Base-by-base conservation (phyloP, 768 basidiomycete species). In the Leucocoprinus leucothites region DNA sequence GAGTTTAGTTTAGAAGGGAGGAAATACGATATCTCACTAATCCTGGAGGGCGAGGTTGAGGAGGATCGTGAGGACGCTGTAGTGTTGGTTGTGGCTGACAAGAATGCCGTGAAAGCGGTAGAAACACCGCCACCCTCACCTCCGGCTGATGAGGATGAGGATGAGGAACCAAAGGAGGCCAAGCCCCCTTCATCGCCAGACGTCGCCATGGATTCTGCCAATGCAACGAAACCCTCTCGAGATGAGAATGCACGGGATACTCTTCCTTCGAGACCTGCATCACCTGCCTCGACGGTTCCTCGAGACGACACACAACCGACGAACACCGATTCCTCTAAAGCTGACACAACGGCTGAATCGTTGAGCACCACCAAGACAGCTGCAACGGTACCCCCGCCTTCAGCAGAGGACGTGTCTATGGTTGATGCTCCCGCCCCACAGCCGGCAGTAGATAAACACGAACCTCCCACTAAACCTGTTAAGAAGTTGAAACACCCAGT, bases 11-110 rank as follows among this genome's bases (percentile, higher is more conserved):
- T 26, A 2, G 47, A 49, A 9, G 56, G 54, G n/a, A 60, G 60
- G 51, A 60, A 58, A 34, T 77, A 74, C 49, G 73, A 75, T 60
- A 69, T 77, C 34, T 69, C 70, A 22, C 52, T 77, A 43, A 65
- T 77, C 43, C 31, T 74, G 57, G 72, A 74, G 42, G 61, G 64
- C 3, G 69, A 69, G 40, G 65, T 69, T 3, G 64, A 65, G 7
- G 65, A 65, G 14, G 64, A 66, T 42, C 65, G 65, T 25, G 65
- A 68, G n/a, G 46, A 58, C 22, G 41, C 52, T 40, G 26, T 54
- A 13, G 50, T 57, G 26, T 31, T 56, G 40, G 52, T 54, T 28
- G 51, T 57, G 43, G 58, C 56, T 36, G 56, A 51, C 18, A 55
- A 53, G 31, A 49, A 48, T 41, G 52, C 47, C 22, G 18, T 48